Evolutionary conservation across 352 stramenopile genomes (phyloP), one percentile per base, ranked within the genome.

Genomic region (Pythium angustatum): DNA sequence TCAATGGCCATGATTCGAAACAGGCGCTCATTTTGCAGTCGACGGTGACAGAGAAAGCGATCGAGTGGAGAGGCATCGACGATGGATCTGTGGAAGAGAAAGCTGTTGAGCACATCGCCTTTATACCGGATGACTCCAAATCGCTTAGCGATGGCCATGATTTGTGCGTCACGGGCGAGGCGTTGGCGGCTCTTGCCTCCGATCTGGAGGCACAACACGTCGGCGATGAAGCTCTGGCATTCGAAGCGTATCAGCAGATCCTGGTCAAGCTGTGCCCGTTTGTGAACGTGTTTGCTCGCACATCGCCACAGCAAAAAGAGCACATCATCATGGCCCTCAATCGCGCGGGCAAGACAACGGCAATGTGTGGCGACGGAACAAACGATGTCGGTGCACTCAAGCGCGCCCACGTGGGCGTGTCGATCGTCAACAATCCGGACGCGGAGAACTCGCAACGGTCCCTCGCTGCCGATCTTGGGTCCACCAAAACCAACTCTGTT

Each of bases 311-410:
- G 33, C 92, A 98, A 49, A 99, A 99, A 68, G 94, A 98, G 74
- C 71, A 79, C 50, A 77, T 98, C 5, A 77, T 99, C 48, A 81
- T 87, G 38, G 85, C 89, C 5, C 84, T 98, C 22, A 98, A 98
- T 69, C 74, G 76, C 2, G 75, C 66, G n/a, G 94, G 92, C 12
- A 72, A 78, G 72, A 93, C 65, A 19, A 98, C 91, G 3, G 75
- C 96, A 1, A 98, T 98, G 93, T 98, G 96, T 61, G 96, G 96
- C n/a, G 96, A 99, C 64, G 96, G 96, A 44, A 97, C 88, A 9
- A 99, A 99, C 73, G 96, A 99, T 71, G 88, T 98, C 12, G 91
- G 91, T 33, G 90, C 90, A 11, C 64, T 97, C 3, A 96, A 96
- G 61, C 81, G 91, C 41, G 92, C 96, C 11, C 87, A 98, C 65